Conservation (phyloP, 768 basidiomycete species). For the Hericium alpestre region DNA sequence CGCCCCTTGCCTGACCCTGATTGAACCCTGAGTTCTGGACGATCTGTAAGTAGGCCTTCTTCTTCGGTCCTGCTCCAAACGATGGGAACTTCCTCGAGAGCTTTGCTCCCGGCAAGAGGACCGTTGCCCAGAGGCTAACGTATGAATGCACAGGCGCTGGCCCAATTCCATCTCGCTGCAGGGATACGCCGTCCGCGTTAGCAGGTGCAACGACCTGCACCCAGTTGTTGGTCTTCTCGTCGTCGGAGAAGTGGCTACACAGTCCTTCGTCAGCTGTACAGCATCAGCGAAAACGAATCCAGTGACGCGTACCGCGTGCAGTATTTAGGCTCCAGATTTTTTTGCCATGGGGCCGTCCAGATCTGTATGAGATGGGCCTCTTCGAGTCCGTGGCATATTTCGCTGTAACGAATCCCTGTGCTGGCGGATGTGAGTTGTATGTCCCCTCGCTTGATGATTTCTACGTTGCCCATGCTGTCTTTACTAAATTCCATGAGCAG, state of each 20-base stretch:
- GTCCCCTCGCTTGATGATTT: slow-evolving; percentile 81
- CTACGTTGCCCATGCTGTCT: slow-evolving; percentile 87
- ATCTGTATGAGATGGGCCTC: slow-evolving; percentile 59
- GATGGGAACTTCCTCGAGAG: not conserved
- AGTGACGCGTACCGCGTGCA: slow-evolving; percentile 51
- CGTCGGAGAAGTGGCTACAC: slow-evolving; percentile 62
- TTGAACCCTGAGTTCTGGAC: not conserved
- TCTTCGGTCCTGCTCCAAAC: not conserved
- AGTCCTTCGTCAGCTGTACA: not conserved
- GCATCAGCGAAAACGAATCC: not conserved
- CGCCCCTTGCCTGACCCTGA: not conserved
- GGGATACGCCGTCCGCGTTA: slow-evolving; percentile 40
- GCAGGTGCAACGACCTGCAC: slow-evolving; percentile 69
- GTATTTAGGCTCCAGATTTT: slow-evolving; percentile 60
- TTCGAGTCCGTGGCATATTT: slow-evolving; percentile 41
- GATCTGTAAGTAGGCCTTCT: not conserved
- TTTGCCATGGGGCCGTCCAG: slow-evolving; percentile 45
- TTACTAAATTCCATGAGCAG: slow-evolving; percentile 34
- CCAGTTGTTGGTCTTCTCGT: slow-evolving; percentile 66
- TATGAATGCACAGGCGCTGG: slow-evolving; percentile 68
- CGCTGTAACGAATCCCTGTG: slow-evolving; percentile 82
- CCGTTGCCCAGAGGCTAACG: slow-evolving; percentile 40
- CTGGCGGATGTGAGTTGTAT: slow-evolving; percentile 89
- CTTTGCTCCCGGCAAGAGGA: not conserved
- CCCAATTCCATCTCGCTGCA: slow-evolving; percentile 49